phyloP scores from a whole-genome alignment of 1,139 yeast species.

The Hyphopichia pseudoburtonii region DNA sequence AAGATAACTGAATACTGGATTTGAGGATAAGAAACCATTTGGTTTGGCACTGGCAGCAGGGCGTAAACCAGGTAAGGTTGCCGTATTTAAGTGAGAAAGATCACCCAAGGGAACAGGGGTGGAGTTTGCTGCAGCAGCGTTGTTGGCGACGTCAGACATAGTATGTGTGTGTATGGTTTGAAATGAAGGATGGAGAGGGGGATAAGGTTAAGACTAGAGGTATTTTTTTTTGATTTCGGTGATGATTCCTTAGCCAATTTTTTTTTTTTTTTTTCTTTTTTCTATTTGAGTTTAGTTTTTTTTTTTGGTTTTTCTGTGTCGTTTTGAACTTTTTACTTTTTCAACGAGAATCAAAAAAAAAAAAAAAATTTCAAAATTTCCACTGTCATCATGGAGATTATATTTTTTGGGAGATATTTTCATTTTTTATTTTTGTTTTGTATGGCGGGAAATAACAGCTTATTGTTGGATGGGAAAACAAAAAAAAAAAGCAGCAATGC shows the following conservation, averaged over 20 bases:
- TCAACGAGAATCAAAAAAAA: too few relatives aligned
- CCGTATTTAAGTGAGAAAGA: constrained; percentile 50
- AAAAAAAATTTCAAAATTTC: too few relatives aligned
- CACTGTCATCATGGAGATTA: too few relatives aligned
- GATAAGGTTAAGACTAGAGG: background rate
- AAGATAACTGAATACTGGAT: constrained; percentile 80
- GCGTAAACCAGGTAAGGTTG: constrained; percentile 60
- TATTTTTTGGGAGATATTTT: too few relatives aligned
- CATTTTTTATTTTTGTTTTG: too few relatives aligned
- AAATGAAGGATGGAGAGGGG: background rate
- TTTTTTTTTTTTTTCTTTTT: background rate
- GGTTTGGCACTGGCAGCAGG: constrained; percentile 43
- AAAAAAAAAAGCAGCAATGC: too few relatives aligned
- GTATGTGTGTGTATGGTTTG: background rate
- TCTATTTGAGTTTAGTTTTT: too few relatives aligned
- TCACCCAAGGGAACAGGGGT: constrained; percentile 48
- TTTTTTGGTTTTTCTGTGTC: too few relatives aligned
- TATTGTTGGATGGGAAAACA: too few relatives aligned
- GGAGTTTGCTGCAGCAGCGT: too few relatives aligned
- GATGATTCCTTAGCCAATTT: background rate
- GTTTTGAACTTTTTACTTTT: too few relatives aligned
- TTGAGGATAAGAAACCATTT: constrained; percentile 74
- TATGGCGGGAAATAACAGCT: too few relatives aligned
- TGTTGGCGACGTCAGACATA: background rate
- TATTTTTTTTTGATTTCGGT: background rate